Conservation (phyloP, 1,139 yeast species). For the Taphrina pruni region DNA sequence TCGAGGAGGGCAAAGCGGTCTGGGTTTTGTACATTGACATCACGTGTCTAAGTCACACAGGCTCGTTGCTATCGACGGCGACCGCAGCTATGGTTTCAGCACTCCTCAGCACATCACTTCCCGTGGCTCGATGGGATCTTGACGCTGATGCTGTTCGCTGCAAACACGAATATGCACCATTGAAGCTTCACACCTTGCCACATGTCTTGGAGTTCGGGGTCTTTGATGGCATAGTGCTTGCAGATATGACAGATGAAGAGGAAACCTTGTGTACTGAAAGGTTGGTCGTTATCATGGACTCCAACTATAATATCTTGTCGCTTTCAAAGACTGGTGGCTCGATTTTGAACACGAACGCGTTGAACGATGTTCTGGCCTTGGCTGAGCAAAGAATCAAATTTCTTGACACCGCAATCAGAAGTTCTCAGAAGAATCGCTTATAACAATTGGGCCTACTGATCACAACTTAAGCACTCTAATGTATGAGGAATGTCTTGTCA, state of each 20-base stretch:
- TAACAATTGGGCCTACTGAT: background rate
- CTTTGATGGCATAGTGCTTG: constrained; percentile 40
- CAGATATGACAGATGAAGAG: constrained; percentile 44
- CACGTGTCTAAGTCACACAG: constrained; percentile 42
- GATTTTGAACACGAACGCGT: background rate
- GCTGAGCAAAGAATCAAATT: constrained; percentile 15
- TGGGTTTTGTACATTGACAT: constrained; percentile 44
- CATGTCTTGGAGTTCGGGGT: constrained; percentile 42
- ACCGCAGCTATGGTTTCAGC: constrained; percentile 42
- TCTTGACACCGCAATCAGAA: constrained; percentile 9
- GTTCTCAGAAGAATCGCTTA: constrained; percentile 6
- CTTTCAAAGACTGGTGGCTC: constrained; percentile 38
- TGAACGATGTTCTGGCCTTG: constrained; percentile 23
- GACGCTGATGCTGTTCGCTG: constrained; percentile 40
- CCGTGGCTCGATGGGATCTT: constrained; percentile 44
- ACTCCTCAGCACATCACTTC: constrained; percentile 41
- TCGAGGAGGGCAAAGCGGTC: constrained; percentile 42
- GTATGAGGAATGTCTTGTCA: too few species aligned
- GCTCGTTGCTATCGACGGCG: constrained; percentile 42
- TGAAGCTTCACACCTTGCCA: constrained; percentile 21
- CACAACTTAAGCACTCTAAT: too few species aligned
- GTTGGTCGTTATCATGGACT: constrained; percentile 28
- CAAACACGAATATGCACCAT: constrained; percentile 24
- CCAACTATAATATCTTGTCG: constrained; percentile 14
- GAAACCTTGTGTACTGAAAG: constrained; percentile 40